phyloP scores from a whole-genome alignment of 345 rosid species.

The Camelina neglecta region DNA sequence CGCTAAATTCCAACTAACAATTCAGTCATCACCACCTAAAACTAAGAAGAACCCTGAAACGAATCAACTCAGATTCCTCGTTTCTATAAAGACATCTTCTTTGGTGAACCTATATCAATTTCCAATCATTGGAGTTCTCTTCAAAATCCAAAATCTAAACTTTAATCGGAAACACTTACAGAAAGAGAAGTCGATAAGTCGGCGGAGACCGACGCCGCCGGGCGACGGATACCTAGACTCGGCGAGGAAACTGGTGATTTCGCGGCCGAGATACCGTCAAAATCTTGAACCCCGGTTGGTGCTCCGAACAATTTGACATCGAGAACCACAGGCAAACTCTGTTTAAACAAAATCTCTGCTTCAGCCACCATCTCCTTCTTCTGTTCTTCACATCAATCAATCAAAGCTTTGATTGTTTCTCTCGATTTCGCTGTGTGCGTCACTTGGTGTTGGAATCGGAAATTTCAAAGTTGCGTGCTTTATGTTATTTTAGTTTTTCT shows the following conservation, averaged over 20 bases:
- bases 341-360: constrained; percentile 61
- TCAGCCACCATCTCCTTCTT: constrained; percentile 58
- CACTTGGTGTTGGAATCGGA: background rate
- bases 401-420: too few species aligned
- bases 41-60: too few species aligned
- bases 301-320: constrained; percentile 51
- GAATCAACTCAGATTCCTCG: too few species aligned
- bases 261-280: background rate
- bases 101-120: background rate
- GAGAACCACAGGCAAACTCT: constrained; percentile 57
- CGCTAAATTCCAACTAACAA: too few species aligned
- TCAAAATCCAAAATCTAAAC: background rate
- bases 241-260: background rate
- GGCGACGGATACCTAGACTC: background rate
- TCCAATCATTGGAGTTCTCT: too few species aligned
- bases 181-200: background rate
- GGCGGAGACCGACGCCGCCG: background rate
- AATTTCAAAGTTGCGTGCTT: background rate
- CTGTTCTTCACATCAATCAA: background rate
- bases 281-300: background rate
- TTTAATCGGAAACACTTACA: background rate
- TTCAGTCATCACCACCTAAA: too few species aligned
- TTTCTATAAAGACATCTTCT: background rate
- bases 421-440: too few species aligned
- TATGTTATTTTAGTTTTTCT: background rate